Evolutionary conservation across 1,284 basidiomycete genomes (phyloP), one percentile per base, ranked within the genome.

Genomic region (Mycocalia duriaeana): DNA sequence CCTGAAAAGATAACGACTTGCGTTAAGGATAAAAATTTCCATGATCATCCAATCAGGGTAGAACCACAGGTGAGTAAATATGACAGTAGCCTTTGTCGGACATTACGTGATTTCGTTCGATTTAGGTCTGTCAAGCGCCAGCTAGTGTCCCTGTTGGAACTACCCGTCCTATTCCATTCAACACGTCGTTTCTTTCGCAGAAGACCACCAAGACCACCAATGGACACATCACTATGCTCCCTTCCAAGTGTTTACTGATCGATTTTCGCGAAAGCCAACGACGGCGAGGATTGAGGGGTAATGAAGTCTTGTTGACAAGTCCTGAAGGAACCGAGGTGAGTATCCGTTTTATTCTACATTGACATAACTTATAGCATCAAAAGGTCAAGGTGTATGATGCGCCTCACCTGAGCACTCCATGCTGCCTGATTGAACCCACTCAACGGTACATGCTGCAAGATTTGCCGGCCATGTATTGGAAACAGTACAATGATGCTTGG

Each of bases 201-300:
- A 69, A 74, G 48, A 69, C 69, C 1, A 72, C 77, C 57, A 80
- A 79, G 58, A 61, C 72, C 16, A 57, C 68, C 1, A 64, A 71
- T 34, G 78, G 78, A 0, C 71, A 72, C 31, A 51, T 80, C 9
- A 73, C 72, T 2, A 59, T 80, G 18, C 60, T 80, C 4, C 72
- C 75, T 11, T 79, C 76, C 2, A 64, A 55, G 43, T 68, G 72
- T 25, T 49, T 77, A 6, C 64, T 81, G 1, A 69, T 79, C 18
- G 78, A 80, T 57, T 74, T 79, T 48, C 70, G 78, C 28, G 76
- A 79, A 58, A 70, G 72, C 19, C 75, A 79, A 51, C 66, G 77
- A 2, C 61, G 75, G 40, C 70, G 67, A 36, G 73, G 73, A 1
- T 56, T 66, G 28, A 69, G 64, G 52, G 77, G 76, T 3, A 60